Percentiles rank a stretch among this genome's conserved stretches.
phyloP scores from a whole-genome alignment of 805 yeast species.

The Monosporozyma aerobia region DNA sequence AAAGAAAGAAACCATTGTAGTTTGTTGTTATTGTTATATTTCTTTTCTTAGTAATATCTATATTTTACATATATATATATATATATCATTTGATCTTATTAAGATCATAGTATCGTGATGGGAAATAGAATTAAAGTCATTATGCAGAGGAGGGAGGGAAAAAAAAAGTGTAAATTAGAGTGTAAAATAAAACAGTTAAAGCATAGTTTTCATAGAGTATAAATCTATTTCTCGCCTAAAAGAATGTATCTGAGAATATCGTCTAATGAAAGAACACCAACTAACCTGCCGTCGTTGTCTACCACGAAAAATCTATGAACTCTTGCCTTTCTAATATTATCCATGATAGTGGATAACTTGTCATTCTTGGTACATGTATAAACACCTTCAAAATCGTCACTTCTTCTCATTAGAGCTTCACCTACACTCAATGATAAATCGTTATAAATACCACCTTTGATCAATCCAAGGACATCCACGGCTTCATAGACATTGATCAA shows the following conservation, averaged over 20 bases:
- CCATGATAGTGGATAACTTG: conserved; percentile 79
- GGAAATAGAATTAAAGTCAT: not conserved
- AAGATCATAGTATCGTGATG: not conserved
- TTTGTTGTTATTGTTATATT: not conserved
- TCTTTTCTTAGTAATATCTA: not conserved
- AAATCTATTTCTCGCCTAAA: conserved; percentile 39
- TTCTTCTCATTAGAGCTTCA: conserved; percentile 79
- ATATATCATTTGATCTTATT: not conserved
- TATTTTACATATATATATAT: not conserved
- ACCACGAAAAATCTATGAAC: conserved; percentile 89
- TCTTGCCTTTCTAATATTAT: conserved; percentile 83
- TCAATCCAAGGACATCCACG: conserved; percentile 83
- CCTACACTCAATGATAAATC: conserved; percentile 89
- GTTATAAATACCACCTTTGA: conserved; percentile 88
- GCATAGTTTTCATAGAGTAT: not conserved
- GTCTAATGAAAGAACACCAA: conserved; percentile 82
- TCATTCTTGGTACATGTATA: conserved; percentile 89
- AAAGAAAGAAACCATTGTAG: not conserved
- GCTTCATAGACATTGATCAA: conserved; percentile 91
- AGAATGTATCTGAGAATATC: conserved; percentile 81
- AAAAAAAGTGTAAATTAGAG: not conserved
- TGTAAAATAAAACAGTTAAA: too few relatives aligned
- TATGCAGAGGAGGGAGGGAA: not conserved
- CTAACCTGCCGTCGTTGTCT: conserved; percentile 65
- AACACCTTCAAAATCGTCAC: conserved; percentile 96